phyloP scores from a whole-genome alignment of 1,139 yeast genomes.

The Diutina pseudorugosa region DNA sequence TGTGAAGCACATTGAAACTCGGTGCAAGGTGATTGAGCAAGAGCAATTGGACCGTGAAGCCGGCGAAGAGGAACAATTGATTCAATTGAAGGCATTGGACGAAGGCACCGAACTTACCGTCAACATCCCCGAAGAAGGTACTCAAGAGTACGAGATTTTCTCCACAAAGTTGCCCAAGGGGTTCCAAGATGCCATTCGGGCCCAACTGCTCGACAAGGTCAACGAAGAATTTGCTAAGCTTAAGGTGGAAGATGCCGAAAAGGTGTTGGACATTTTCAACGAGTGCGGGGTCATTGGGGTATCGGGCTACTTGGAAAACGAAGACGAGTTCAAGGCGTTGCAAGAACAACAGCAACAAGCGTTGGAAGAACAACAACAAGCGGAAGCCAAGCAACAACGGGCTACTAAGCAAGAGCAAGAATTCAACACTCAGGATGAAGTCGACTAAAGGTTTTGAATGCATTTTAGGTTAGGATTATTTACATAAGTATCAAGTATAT shows the following conservation, averaged over 20 bases:
- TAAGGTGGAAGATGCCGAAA: slow-evolving; percentile 72
- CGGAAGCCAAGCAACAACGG: neutral
- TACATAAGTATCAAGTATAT: too few relatives aligned
- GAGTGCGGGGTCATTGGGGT: slow-evolving; percentile 79
- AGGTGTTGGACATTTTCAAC: slow-evolving; percentile 59
- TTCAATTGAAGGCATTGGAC: slow-evolving; percentile 82
- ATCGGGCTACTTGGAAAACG: slow-evolving; percentile 21
- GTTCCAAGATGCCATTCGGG: slow-evolving; percentile 67
- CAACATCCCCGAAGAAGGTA: slow-evolving; percentile 52
- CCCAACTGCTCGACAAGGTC: slow-evolving; percentile 63
- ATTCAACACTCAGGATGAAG: slow-evolving; percentile 1
- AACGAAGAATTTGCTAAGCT: slow-evolving; percentile 74
- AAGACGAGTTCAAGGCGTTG: slow-evolving; percentile 14
- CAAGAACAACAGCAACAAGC: slow-evolving; percentile 14
- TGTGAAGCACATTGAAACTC: slow-evolving; percentile 52
- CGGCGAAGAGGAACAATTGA: slow-evolving; percentile 59
- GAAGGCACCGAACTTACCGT: slow-evolving; percentile 70
- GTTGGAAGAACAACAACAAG: slow-evolving; percentile 10
- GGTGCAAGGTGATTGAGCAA: slow-evolving; percentile 56
- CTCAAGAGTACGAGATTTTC: slow-evolving; percentile 41
- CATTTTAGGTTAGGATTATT: neutral
- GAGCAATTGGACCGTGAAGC: slow-evolving; percentile 26
- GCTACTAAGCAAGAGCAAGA: slow-evolving; percentile 1
- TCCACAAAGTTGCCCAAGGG: slow-evolving; percentile 40
- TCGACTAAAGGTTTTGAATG: neutral